Evolutionary conservation across 2,329 filamentous ascomycete species (phyloP), one percentile per base, ranked within the genome.

Genomic region (Amesomyces nigricolor): DNA sequence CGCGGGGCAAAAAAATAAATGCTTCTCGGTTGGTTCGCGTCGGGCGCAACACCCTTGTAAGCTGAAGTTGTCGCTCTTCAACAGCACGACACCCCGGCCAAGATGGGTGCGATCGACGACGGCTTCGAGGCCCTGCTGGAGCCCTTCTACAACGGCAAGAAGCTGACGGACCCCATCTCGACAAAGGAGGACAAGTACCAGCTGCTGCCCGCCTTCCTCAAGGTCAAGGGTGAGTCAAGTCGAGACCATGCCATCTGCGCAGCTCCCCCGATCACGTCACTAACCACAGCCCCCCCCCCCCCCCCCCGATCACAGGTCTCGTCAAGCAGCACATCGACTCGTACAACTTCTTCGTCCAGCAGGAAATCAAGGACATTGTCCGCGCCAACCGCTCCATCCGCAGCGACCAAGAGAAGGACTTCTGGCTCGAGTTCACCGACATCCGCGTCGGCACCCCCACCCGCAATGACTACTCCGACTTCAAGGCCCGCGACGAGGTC

Each of bases 341-440:
- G 22, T 99, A 95, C 79, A 96, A 99, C 74, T 96, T 94, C 74
- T 97, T 99, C 65, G 88, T 96, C 63, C 90, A 99, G 64, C 88
- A 95, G 54, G 91, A 97, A 69, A 85, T 99, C 70, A 96, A 96
- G 74, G 91, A 96, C 66, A 99, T 99, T 64, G 87, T 99, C 62
- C 86, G 89, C 68, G 89, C 92, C 50, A 97, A 96, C 70, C 85
- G 87, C 47, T 87, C 85, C 40, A 88, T 99, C 61, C 84, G 88
- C 63, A 96, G 91, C 71, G 92, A 97, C 76, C 88, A 94, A 45
- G 91, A 97, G 67, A 88, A 88, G 61, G 88, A 87, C 62, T 97
- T 97, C 70, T 95, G 88, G 77, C 85, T 97, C 64, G 89, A 94
- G 78, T 91, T 95, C 66, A 89, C 88, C 58, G 89, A 96, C 68